Conservation (phyloP, 2,329 filamentous ascomycete genomes). For the Alternaria gaisen region DNA sequence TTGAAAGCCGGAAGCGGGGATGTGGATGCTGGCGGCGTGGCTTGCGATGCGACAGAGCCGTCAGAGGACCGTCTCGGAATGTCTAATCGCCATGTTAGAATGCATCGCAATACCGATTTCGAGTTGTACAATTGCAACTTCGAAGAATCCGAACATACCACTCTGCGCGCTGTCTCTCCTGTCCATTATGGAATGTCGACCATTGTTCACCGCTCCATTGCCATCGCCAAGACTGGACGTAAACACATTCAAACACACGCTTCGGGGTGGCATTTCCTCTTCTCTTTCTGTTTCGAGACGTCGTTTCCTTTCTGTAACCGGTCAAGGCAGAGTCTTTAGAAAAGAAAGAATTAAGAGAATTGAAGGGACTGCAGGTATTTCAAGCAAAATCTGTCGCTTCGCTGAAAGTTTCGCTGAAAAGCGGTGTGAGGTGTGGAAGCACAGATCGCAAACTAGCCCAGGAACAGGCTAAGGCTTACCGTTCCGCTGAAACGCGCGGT, state of each 20-base stretch:
- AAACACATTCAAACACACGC: conserved; percentile 50
- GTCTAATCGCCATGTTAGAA: conserved; percentile 25
- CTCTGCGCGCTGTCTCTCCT: conserved; percentile 43
- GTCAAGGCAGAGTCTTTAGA: conserved; percentile 22
- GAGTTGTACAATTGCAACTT: not conserved
- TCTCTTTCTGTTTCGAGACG: conserved; percentile 16
- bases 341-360: conserved; percentile 11
- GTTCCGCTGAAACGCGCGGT: conserved; percentile 38
- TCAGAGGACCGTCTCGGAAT: conserved; percentile 33
- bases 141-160: conserved; percentile 25
- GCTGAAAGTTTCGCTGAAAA: conserved; percentile 44
- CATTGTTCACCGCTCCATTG: conserved; percentile 40
- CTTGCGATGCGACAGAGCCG: conserved; percentile 30
- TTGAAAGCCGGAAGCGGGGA: conserved; percentile 33
- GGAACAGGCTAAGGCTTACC: conserved; percentile 42
- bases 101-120: not conserved
- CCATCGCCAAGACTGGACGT: conserved; percentile 43
- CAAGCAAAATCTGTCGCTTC: conserved; percentile 34
- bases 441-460: conserved; percentile 43
- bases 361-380: conserved; percentile 32
- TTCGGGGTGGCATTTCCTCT: conserved; percentile 47
- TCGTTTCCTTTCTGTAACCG: conserved; percentile 14
- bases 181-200: conserved; percentile 29
- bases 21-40: conserved; percentile 20
- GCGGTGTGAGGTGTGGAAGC: conserved; percentile 50